phyloP scores from a whole-genome alignment of 495 filamentous ascomycete genomes.

The Hypoxylon trugodes region DNA sequence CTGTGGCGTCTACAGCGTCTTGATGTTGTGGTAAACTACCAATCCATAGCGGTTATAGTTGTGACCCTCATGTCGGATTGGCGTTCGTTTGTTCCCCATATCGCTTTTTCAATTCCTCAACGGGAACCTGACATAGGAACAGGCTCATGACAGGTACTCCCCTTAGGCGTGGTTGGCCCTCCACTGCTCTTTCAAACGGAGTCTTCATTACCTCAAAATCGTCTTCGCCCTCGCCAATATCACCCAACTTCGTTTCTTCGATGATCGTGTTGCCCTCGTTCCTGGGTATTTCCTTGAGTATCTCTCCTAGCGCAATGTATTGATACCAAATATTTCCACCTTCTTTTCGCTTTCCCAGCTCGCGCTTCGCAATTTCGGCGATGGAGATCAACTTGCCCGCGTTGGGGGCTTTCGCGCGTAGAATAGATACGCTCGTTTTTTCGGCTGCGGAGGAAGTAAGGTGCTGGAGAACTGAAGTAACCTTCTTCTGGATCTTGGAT shows the following conservation, averaged over 20 bases:
- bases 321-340: constrained; percentile 61
- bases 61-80: neutral
- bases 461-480: constrained; percentile 53
- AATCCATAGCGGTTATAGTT: neutral
- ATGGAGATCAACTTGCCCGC: constrained; percentile 70
- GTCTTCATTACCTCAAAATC: constrained; percentile 66
- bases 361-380: constrained; percentile 69
- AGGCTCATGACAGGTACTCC: constrained; percentile 62
- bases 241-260: constrained; percentile 49
- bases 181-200: constrained; percentile 53
- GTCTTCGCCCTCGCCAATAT: constrained; percentile 55
- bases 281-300: constrained; percentile 31
- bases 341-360: constrained; percentile 55
- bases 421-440: constrained; percentile 37
- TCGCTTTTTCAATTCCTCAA: constrained; percentile 57
- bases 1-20: neutral
- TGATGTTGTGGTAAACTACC: neutral
- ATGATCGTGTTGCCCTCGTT: constrained; percentile 42
- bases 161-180: constrained; percentile 40
- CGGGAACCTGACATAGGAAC: constrained; percentile 63
- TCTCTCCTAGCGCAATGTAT: constrained; percentile 59
- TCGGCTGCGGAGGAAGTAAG: constrained; percentile 45
- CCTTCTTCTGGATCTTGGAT: constrained; percentile 63
- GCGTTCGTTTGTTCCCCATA: constrained; percentile 43
- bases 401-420: constrained; percentile 61